Base-by-base conservation (phyloP, 805 yeast species). In the Saccharomycopsis lassenensis region DNA sequence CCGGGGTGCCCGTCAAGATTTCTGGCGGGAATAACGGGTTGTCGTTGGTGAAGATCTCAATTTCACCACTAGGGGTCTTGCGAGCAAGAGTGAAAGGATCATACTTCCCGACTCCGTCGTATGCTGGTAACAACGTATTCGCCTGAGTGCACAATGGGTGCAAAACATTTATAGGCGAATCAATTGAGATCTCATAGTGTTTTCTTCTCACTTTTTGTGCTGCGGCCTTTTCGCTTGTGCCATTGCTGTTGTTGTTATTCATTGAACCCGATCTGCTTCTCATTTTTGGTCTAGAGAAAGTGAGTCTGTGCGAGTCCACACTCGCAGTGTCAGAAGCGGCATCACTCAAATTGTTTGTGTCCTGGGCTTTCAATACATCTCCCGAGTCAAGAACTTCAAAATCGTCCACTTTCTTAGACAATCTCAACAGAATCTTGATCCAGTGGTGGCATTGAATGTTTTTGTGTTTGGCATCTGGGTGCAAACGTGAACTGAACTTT, bases 111-210 rank as follows among this genome's bases (percentile, higher is more conserved):
- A 24, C 15, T 12, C 44, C 45, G 32, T 70, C 74, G 52, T 82
- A 82, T 4, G 84, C 77, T 4, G 94, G 94, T 29, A 82, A 57
- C 25, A 81, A 54, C 1, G 89, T 81, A 48, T 81, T 80, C 4
- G 82, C 82, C 57, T 80, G 94, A 1, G 84, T 80, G 44, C 95
- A 84, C 33, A 71, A 59, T 5, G 78, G 74, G 33, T 87, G 76
- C 34, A 87, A 60, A 4, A 91, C 65, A 50, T 82, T 93, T 41
- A 91, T 76, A 3, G 98, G 98, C 2, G 95, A 83, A 56, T 91
- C 99, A 39, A 91, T 89, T 40, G 85, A 77, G 30, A 91, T 82
- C 59, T 91, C 99, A 53, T 81, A 91, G 52, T 86, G 96, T 53
- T 87, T 91, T 31, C 94, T 64, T 39, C 18, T 47, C 43, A 17